A percentile compares a stretch with the other conserved stretches of the same genome.
Evolutionary conservation across 148 eudicot genomes (phyloP).

Genomic region (Bassia scoparia): DNA sequence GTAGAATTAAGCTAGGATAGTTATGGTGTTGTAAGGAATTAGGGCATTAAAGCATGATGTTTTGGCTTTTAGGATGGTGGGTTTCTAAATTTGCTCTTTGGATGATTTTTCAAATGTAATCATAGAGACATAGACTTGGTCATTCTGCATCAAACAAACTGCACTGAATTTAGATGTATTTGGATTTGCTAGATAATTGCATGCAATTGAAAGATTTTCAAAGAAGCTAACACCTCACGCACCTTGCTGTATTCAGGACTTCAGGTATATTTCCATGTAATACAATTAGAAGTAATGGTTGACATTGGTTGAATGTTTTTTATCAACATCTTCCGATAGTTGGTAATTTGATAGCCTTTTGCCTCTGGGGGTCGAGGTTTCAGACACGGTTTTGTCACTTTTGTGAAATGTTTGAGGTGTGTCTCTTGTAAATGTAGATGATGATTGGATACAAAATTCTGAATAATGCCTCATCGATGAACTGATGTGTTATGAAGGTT

Average conservation of each 20-base stretch:
- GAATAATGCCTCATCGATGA: background rate
- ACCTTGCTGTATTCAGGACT: no score
- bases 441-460: background rate
- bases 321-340: no score
- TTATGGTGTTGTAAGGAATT: background rate
- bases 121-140: background rate
- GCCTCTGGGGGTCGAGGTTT: no score
- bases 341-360: no score
- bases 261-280: no score
- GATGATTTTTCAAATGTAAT: background rate
- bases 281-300: no score
- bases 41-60: background rate
- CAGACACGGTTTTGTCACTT: no score
- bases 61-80: constrained; percentile 1
- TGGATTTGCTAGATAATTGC: no score
- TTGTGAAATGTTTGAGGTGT: background rate
- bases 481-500: background rate
- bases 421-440: background rate
- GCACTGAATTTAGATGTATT: no score
- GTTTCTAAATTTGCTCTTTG: background rate
- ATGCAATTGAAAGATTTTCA: no score
- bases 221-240: no score
- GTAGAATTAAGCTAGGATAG: background rate
- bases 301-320: no score
- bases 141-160: background rate